Base-by-base conservation (phyloP, 1,284 basidiomycete genomes). In the Mrakiaceae sp. region DNA sequence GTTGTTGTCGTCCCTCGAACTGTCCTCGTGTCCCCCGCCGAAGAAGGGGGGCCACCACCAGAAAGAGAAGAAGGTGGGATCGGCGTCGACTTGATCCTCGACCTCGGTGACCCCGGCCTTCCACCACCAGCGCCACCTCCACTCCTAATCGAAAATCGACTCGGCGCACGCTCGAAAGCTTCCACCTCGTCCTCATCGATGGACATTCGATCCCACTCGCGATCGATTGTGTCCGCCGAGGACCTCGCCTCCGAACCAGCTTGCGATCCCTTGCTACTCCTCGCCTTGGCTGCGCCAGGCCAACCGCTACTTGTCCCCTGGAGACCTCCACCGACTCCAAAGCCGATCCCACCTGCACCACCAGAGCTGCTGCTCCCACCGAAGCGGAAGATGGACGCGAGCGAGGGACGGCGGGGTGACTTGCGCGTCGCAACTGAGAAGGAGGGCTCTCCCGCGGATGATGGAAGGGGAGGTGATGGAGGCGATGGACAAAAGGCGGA, bases 361-460 rank as follows among this genome's bases (percentile, higher is more conserved):
- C 27, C 27, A 27, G 27, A 27, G 27, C 27, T 27, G 27, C 2
- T 27, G 27, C 27, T 27, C 27, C 61, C 14, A 42, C 44, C 53
- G 40, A 63, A 56, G 3, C 61, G 16, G 46, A 63, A 63, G 61
- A 63, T 63, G 40, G 50, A 54, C 8, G 61, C 61, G 14, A 63
- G 48, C 16, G 43, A 47, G 4, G 61, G 61, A 12, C 61, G 61
- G 49, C 61, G 61, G 50, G 61, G 61, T 5, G 39, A 44, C 48
- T 63, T 63, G 9, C 55, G 14, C 46, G 53, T 56, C 4, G 55
- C 44, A 3, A 42, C 51, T 8, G 59, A 51, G 40, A 60, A 52
- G 8, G 59, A 60, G 42, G 44, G 39, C n/a, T 60, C 42, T 14
- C 57, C 56, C 5, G 49, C n/a, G 14, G 58, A 42, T 27, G 27